Conservation (phyloP, 257 asterid species). For the Eustoma russellianum region DNA sequence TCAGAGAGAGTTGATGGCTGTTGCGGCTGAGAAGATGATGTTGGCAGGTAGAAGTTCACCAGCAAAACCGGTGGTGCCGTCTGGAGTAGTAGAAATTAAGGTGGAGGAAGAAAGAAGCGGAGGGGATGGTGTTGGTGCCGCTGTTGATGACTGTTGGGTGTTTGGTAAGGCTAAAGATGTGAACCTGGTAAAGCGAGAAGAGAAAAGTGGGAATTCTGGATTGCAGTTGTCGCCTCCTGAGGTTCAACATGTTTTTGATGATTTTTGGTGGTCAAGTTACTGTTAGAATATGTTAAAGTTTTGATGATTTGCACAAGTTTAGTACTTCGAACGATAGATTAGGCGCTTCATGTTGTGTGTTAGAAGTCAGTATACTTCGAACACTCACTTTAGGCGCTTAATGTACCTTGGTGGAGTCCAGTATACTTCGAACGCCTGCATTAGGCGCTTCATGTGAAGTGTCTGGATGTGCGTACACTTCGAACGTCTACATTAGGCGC, state of each 20-base stretch:
- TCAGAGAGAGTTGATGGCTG: conserved; percentile 92
- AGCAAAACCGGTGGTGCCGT: conserved; percentile 5
- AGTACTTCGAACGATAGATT: too few relatives aligned
- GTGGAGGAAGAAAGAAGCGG: conserved; percentile 22
- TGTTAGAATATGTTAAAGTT: too few relatives aligned
- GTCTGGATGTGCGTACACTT: too few relatives aligned
- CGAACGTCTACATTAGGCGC: too few relatives aligned
- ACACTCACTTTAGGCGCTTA: too few relatives aligned
- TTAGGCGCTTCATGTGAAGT: too few relatives aligned
- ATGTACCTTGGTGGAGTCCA: too few relatives aligned
- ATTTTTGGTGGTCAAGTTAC: conserved; percentile 64
- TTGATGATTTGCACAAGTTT: too few relatives aligned
- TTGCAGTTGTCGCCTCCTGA: conserved; percentile 35
- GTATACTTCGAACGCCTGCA: too few relatives aligned
- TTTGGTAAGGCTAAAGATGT: conserved; percentile 28
- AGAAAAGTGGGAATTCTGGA: conserved; percentile 24
- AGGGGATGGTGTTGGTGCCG: conserved; percentile 13
- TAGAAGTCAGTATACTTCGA: too few relatives aligned
- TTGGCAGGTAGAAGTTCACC: conserved; percentile 25
- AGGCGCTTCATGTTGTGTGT: too few relatives aligned
- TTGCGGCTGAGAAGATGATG: conserved; percentile 96
- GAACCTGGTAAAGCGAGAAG: conserved; percentile 20
- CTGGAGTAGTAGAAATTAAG: conserved; percentile 26
- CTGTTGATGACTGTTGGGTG: conserved; percentile 1
- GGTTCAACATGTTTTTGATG: conserved; percentile 65